Base-by-base conservation (phyloP, 73 alveolate genomes). In the Uronychia setigera region DNA sequence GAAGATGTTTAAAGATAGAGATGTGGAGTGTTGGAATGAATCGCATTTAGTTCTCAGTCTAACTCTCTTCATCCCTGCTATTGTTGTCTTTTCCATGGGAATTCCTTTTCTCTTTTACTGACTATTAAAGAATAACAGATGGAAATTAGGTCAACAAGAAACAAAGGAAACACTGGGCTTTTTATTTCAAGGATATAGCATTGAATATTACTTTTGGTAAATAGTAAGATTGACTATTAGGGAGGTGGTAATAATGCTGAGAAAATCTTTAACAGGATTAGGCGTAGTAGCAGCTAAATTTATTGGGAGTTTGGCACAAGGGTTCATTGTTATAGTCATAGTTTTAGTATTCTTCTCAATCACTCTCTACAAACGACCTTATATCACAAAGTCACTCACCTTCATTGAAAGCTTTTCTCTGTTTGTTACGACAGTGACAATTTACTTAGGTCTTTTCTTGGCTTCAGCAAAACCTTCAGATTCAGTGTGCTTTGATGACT, bases 111-210 rank as follows among this genome's bases (percentile, higher is more conserved):
- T 11, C n/a, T 19, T 46, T 19, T 46, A 11, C 67, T 11, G 19
- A 19, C 19, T 46, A 19, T 19, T 46, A 5, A 46, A 46, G 19
- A 19, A 5, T 11, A 46, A 19, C n/a, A 46, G 67, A 46, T 19
- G 19, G n/a, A 46, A 46, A 11, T 46, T 46, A 19, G 19, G 67
- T 19, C n/a, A 46, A 5, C 19, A 5, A 46, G 67, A 46, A 19
- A 46, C 67, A 5, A 46, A 83, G 35, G 76, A 32, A 26, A 78
- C 78, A 14, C 77, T 29, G 29, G 79, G 79, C 32, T 67, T 67
- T 28, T 26, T 67, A 13, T 67, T 13, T 28, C 5, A 5, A 1
- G 79, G 79, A 5, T 67, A 67, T 30, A 67, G 5, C 14, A 14
- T 13, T 1, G 32, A 67, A 26, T 13, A 5, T 30, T 67, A 67